Evolutionary conservation across 2,329 filamentous ascomycete species (phyloP).

Genomic region (Thielaviopsis musarum): DNA sequence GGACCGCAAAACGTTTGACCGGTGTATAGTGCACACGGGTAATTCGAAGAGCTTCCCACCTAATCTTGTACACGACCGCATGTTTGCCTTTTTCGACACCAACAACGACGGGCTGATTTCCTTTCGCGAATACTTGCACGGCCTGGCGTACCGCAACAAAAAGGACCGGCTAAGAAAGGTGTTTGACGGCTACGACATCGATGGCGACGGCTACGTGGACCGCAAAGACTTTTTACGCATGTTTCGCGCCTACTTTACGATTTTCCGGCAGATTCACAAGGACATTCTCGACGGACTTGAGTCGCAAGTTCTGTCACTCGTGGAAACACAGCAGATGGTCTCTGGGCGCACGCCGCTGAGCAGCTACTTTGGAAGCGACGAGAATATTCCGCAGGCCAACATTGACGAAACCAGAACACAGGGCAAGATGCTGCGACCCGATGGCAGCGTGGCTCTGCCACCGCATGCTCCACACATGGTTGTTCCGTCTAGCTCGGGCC

Average conservation of each 20-base stretch:
- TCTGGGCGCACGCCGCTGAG: slow-evolving; percentile 61
- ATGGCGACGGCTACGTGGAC: slow-evolving; percentile 71
- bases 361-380: slow-evolving; percentile 55
- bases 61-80: slow-evolving; percentile 85
- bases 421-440: slow-evolving; percentile 45
- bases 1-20: slow-evolving; percentile 83
- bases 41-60: slow-evolving; percentile 61
- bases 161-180: slow-evolving; percentile 56
- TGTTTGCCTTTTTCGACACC: slow-evolving; percentile 92
- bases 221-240: slow-evolving; percentile 79
- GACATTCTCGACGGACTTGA: slow-evolving; percentile 67
- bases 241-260: slow-evolving; percentile 80
- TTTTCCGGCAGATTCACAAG: slow-evolving; percentile 76
- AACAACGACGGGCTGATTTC: slow-evolving; percentile 79
- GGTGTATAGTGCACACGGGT: slow-evolving; percentile 73
- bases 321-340: slow-evolving; percentile 60
- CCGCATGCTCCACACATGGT: slow-evolving; percentile 38
- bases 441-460: slow-evolving; percentile 47
- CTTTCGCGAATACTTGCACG: slow-evolving; percentile 80
- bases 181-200: slow-evolving; percentile 82
- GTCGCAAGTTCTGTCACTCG: slow-evolving; percentile 59
- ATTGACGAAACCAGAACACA: slow-evolving; percentile 38
- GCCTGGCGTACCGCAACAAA: slow-evolving; percentile 52
- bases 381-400: slow-evolving; percentile 47
- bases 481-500: slow-evolving; percentile 23